Evolutionary conservation across 148 eudicot species (phyloP).

Genomic region (Camellia sinensis): DNA sequence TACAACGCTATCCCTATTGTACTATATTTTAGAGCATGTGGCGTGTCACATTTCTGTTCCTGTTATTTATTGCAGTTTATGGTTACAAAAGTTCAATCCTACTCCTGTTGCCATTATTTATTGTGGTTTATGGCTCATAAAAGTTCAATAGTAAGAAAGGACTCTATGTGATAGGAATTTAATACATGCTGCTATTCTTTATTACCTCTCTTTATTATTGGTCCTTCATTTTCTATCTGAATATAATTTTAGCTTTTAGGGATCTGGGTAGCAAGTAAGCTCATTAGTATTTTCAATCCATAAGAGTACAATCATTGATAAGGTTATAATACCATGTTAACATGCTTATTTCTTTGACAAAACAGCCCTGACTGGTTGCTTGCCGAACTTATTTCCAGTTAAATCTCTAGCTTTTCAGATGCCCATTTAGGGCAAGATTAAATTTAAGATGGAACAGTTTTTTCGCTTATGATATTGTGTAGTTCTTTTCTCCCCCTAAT

Average conservation of each 20-base stretch:
- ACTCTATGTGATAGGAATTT: background rate
- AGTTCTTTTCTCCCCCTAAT: too few species aligned
- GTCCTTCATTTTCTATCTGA: background rate
- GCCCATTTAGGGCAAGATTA: background rate
- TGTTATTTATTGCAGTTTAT: too few species aligned
- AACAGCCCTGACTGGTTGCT: background rate
- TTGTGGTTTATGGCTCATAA: conserved; percentile 11
- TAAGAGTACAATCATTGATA: background rate
- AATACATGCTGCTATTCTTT: background rate
- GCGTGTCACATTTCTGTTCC: too few species aligned
- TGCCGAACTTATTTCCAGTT: background rate
- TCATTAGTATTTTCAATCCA: background rate
- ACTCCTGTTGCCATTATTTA: background rate
- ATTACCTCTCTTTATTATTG: background rate
- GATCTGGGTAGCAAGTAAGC: background rate
- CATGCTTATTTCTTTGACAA: background rate
- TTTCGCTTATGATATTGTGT: too few species aligned
- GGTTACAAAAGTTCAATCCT: background rate
- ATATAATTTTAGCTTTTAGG: background rate
- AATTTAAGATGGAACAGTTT: too few species aligned
- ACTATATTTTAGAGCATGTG: too few species aligned
- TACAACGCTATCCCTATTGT: too few species aligned
- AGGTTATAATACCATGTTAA: background rate
- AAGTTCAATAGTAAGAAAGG: background rate
- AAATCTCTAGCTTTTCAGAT: conserved; percentile 1